Conservation (phyloP, 495 filamentous ascomycete genomes). For the Penicillium alfredii region DNA sequence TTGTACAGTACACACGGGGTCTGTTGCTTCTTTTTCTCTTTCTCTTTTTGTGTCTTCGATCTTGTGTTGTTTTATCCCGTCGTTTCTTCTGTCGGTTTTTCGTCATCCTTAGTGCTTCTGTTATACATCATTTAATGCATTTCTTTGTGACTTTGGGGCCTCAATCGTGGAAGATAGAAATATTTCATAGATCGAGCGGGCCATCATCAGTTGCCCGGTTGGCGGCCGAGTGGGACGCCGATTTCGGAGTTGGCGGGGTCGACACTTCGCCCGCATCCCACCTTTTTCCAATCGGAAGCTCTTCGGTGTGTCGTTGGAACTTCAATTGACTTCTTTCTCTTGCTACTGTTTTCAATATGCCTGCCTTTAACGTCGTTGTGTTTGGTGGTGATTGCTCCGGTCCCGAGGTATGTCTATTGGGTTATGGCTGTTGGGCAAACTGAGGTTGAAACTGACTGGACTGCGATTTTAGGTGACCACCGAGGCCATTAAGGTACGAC, state of each 20-base stretch:
- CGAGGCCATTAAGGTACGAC: constrained; percentile 78
- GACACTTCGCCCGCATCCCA: constrained; percentile 22
- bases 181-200: too few species aligned
- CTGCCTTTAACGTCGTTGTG: constrained; percentile 56
- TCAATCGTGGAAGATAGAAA: neutral
- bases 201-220: too few species aligned
- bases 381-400: constrained; percentile 91
- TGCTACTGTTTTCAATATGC: constrained; percentile 28
- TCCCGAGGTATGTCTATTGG: constrained; percentile 64
- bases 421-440: constrained; percentile 9
- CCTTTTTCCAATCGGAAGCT: constrained; percentile 22
- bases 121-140: constrained; percentile 25
- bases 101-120: constrained; percentile 11
- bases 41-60: constrained; percentile 3
- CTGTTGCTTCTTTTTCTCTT: constrained; percentile 11
- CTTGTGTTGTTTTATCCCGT: constrained; percentile 11
- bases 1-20: constrained; percentile 26
- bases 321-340: constrained; percentile 10
- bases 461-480: constrained; percentile 42
- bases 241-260: constrained; percentile 29
- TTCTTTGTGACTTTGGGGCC: constrained; percentile 11
- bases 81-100: constrained; percentile 4
- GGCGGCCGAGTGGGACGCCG: constrained; percentile 13
- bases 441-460: constrained; percentile 2
- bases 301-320: constrained; percentile 14